A percentile compares a stretch with the other conserved stretches of the same genome.
phyloP scores from a whole-genome alignment of 371 early-diverging fungal genomes.

The Saksenaea vasiformis region DNA sequence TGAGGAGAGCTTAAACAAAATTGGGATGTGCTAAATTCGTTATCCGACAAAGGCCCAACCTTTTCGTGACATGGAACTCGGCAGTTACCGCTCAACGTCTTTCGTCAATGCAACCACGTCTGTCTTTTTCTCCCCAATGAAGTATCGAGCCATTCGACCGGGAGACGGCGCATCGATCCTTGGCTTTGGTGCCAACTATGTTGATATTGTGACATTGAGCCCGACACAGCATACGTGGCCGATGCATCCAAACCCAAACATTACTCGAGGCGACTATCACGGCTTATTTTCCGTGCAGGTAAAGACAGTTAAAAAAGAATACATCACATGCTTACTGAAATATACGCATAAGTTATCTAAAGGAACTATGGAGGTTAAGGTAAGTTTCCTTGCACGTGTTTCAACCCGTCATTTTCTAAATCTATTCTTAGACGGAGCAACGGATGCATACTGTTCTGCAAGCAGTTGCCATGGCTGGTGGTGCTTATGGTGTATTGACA shows the following conservation, averaged over 20 bases:
- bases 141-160: conserved; percentile 35
- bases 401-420: background rate
- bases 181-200: conserved; percentile 38
- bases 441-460: conserved; percentile 42
- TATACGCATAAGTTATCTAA: conserved; percentile 13
- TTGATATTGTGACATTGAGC: conserved; percentile 33
- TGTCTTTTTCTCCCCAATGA: conserved; percentile 26
- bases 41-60: conserved; percentile 10
- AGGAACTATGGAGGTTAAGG: conserved; percentile 35
- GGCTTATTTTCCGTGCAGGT: conserved; percentile 36
- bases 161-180: conserved; percentile 25
- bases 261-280: conserved; percentile 25
- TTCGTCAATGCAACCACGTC: conserved; percentile 25
- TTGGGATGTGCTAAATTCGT: background rate
- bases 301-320: background rate
- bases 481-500: conserved; percentile 40
- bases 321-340: no score
- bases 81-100: conserved; percentile 25
- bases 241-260: conserved; percentile 13
- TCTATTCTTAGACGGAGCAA: conserved; percentile 32
- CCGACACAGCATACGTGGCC: conserved; percentile 34
- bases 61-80: conserved; percentile 24
- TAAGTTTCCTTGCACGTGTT: conserved; percentile 3
- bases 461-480: conserved; percentile 42
- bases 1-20: background rate